phyloP scores from a whole-genome alignment of 345 rosid genomes.

The Hypericum androsaemum region DNA sequence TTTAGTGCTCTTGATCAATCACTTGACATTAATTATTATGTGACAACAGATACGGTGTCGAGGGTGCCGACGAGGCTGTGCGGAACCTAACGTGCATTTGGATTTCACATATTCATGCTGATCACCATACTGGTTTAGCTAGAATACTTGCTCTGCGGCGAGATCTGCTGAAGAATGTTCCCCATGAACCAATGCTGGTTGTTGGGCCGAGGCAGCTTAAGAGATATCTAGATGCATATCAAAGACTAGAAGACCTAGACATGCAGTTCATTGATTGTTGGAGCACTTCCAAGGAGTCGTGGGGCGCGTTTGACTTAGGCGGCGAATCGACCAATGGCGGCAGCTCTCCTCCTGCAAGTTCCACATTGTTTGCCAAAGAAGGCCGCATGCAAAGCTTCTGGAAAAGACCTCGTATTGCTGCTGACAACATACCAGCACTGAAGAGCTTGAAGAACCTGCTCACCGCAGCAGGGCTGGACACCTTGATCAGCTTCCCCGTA shows the following conservation, averaged over 20 bases:
- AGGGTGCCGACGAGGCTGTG: slow-evolving; percentile 62
- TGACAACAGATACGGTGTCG: slow-evolving; percentile 53
- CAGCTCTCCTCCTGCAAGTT: slow-evolving; percentile 20
- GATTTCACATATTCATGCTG: slow-evolving; percentile 97
- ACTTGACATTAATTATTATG: not conserved
- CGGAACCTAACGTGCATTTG: slow-evolving; percentile 62
- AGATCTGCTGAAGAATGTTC: slow-evolving; percentile 46
- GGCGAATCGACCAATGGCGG: slow-evolving; percentile 18
- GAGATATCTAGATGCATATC: slow-evolving; percentile 75
- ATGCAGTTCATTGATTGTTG: slow-evolving; percentile 84
- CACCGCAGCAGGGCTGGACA: slow-evolving; percentile 48
- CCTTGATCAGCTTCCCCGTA: slow-evolving; percentile 77
- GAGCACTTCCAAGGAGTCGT: slow-evolving; percentile 51
- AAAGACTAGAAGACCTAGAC: slow-evolving; percentile 82
- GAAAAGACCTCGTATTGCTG: slow-evolving; percentile 41
- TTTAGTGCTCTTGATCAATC: not conserved
- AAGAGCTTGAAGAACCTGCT: slow-evolving; percentile 52
- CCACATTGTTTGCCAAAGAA: slow-evolving; percentile 52
- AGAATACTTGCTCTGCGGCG: slow-evolving; percentile 75
- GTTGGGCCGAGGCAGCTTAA: slow-evolving; percentile 72
- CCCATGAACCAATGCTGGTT: slow-evolving; percentile 73
- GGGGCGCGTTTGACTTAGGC: slow-evolving; percentile 39
- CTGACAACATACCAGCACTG: slow-evolving; percentile 39
- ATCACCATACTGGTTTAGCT: slow-evolving; percentile 85
- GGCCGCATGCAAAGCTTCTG: slow-evolving; percentile 67